Conservation (phyloP, 2,329 filamentous ascomycete genomes). For the Pseudodiploospora longispora region DNA sequence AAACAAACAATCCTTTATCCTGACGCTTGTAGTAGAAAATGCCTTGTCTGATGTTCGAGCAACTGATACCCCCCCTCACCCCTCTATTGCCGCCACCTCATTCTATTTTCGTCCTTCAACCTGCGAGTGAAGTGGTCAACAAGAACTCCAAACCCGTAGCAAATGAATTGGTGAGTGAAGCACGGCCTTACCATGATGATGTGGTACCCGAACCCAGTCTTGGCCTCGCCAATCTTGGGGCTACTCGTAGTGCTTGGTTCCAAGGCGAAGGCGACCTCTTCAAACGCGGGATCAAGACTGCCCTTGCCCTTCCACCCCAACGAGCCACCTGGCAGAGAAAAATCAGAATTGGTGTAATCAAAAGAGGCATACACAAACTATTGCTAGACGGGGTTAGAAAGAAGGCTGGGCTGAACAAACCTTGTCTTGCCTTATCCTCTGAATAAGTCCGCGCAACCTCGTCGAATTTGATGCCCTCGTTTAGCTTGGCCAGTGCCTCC, state of each 20-base stretch:
- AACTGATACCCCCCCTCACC: too few species aligned
- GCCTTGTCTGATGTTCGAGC: too few species aligned
- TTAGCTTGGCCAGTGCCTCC: slow-evolving; percentile 62
- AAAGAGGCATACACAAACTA: background rate
- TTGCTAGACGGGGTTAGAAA: too few species aligned
- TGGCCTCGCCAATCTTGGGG: slow-evolving; percentile 61
- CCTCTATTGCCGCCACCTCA: too few species aligned
- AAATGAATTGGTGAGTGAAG: too few species aligned
- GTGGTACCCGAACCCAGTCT: slow-evolving; percentile 71
- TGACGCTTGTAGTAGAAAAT: too few species aligned
- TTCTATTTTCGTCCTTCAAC: slow-evolving; percentile 7
- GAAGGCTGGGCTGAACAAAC: slow-evolving; percentile 23
- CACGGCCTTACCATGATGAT: slow-evolving; percentile 59
- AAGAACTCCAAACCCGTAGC: too few species aligned
- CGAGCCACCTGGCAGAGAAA: slow-evolving; percentile 46
- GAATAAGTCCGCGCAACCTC: slow-evolving; percentile 65
- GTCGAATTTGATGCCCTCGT: slow-evolving; percentile 62
- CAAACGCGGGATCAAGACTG: slow-evolving; percentile 59
- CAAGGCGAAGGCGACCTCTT: slow-evolving; percentile 62
- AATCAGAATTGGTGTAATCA: background rate
- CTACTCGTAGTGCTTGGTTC: slow-evolving; percentile 55
- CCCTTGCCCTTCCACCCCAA: slow-evolving; percentile 68
- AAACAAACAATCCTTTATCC: too few species aligned
- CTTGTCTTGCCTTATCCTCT: slow-evolving; percentile 68
- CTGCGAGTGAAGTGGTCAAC: background rate